A percentile compares a stretch with the other conserved stretches of the same genome.
Conservation (phyloP, 129 eudicot species). For the Gnaphalium uliginosum region DNA sequence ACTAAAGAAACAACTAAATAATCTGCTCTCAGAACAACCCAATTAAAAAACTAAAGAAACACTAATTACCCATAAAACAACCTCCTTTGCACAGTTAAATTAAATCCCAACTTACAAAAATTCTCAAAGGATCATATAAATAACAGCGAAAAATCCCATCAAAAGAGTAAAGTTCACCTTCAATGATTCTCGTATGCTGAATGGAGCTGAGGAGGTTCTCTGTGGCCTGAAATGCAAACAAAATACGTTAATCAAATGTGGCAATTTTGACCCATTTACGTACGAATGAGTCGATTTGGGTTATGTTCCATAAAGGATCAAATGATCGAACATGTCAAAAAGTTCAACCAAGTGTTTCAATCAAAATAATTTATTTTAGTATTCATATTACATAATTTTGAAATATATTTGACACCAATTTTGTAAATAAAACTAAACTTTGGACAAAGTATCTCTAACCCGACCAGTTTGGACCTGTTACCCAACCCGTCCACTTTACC, state of each 20-base stretch:
- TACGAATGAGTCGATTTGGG: not conserved
- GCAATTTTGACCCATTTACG: not conserved
- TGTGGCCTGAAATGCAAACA: slow-evolving; percentile 43
- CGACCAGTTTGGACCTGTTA: not conserved
- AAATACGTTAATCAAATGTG: not conserved
- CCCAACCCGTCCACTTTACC: not conserved
- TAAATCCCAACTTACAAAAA: slow-evolving; percentile 13
- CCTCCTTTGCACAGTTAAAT: slow-evolving; percentile 27
- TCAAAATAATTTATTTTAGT: no score
- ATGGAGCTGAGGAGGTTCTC: slow-evolving; percentile 29
- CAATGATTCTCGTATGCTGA: slow-evolving; percentile 28
- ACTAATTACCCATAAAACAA: slow-evolving; percentile 33
- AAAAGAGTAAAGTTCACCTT: slow-evolving; percentile 32
- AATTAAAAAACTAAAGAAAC: slow-evolving; percentile 7
- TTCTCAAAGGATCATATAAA: slow-evolving; percentile 36
- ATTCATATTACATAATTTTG: no score
- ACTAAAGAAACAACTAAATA: not conserved
- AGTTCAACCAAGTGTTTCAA: not conserved
- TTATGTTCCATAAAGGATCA: not conserved
- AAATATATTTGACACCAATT: no score
- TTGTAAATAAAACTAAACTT: no score
- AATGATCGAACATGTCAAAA: not conserved
- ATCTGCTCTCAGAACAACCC: slow-evolving; percentile 10
- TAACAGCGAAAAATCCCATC: slow-evolving; percentile 29
- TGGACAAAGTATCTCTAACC: not conserved